A percentile compares a stretch with the other conserved stretches of the same genome.
These are phyloP conservation scores for Pseudomassariella vexata DNA, from an alignment of 2,329 filamentous ascomycete species.

Conservation along the genomic window DNA sequence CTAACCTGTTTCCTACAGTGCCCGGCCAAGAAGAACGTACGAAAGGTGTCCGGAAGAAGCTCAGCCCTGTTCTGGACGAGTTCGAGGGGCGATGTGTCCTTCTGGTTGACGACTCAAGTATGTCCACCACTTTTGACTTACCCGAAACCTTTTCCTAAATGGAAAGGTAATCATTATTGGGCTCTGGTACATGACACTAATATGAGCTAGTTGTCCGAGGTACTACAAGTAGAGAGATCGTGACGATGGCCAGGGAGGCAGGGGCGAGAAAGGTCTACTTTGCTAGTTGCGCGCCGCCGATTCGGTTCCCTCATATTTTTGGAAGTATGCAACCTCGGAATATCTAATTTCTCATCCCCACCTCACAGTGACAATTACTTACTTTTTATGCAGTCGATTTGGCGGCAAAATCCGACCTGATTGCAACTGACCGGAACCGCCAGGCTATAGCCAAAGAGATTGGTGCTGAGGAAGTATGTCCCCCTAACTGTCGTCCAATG, in stretches of 20 bases:
- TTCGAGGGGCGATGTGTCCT: constrained; percentile 76
- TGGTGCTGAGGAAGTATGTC: constrained; percentile 65
- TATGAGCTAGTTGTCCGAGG: constrained; percentile 88
- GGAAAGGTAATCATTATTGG: too few relatives aligned
- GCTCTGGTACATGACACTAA: too few relatives aligned
- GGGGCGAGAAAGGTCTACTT: constrained; percentile 80
- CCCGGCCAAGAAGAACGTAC: constrained; percentile 73
- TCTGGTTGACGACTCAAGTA: constrained; percentile 85
- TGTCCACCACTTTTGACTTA: too few relatives aligned
- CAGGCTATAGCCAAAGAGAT: constrained; percentile 42
- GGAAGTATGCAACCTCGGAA: too few relatives aligned
- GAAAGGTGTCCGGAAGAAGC: constrained; percentile 83
- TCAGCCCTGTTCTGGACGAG: constrained; percentile 80
- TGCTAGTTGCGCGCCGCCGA: constrained; percentile 73
- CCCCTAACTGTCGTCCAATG: too few relatives aligned
- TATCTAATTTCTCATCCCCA: too few relatives aligned
- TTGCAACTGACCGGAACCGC: constrained; percentile 11
- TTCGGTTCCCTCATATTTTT: constrained; percentile 84
- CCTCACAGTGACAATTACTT: too few relatives aligned
- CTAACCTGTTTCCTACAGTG: constrained; percentile 31
- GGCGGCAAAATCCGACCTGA: too few relatives aligned
- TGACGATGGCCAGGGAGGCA: constrained; percentile 78
- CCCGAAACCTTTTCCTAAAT: too few relatives aligned
- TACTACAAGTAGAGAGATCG: constrained; percentile 74
- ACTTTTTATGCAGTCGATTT: too few relatives aligned